Base-by-base conservation (phyloP, 352 stramenopile genomes). In the Phytopythium vexans region DNA sequence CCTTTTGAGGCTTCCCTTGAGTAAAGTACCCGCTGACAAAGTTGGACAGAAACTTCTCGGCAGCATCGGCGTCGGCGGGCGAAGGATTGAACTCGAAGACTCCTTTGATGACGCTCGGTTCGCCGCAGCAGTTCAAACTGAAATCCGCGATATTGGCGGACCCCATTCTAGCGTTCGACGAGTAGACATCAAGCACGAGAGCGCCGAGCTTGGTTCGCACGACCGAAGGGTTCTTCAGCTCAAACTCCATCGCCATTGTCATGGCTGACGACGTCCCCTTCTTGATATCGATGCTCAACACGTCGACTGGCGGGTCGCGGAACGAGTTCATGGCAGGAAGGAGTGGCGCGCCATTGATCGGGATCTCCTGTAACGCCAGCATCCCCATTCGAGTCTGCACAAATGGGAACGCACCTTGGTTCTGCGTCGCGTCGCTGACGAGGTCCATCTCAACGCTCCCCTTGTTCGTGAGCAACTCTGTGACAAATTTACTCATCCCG, bases 1-100 rank as follows among this genome's bases (percentile, higher is more conserved):
- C 83, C 74, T 87, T 48, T 55, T 94, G 84, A 3, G 70, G 50
- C 56, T 69, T 61, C 3, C 77, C 80, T 46, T 81, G 58, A 3
- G 82, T 91, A 47, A 89, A 93, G 62, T 88, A 93, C 3, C 84
- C 84, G 21, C 54, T 83, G 6, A 94, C 84, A 56, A 94, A 94
- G 44, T 91, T 90, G 3, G 84, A 94, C n/a, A 94, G 61, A 51
- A 94, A 94, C 34, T 51, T 71, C 34, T 73, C 59, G 9, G 78
- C 66, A 12, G 52, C 66, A 0, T 42, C 47, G 11, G 70, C 27
- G 38, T 87, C 75, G 2, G 39, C 40, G 8, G 33, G 32, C 0
- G 51, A 49, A 12, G 84, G 84, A 16, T 74, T 54, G n/a, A 88
- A 89, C 16, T 70, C 59, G 33, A 94, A 94, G 33, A 21, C 71